Conservation (phyloP, 2,329 filamentous ascomycete species). For the Xylariaceae sp. region DNA sequence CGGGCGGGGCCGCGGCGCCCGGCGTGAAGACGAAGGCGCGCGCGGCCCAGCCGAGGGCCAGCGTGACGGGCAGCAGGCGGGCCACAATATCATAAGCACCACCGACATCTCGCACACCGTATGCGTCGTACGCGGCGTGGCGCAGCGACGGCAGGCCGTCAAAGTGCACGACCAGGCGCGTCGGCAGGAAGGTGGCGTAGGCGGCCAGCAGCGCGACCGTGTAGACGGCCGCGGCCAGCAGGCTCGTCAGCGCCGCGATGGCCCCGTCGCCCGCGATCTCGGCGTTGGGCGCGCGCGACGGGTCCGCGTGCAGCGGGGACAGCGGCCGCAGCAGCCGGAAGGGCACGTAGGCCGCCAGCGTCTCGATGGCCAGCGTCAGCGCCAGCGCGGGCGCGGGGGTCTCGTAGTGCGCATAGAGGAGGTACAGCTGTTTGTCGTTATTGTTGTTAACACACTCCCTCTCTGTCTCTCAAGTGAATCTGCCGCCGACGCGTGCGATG, state of each 20-base stretch:
- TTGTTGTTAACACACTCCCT: background rate
- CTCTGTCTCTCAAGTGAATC: too few relatives aligned
- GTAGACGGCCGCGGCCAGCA: conserved; percentile 68
- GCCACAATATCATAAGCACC: too few relatives aligned
- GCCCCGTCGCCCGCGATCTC: conserved; percentile 56
- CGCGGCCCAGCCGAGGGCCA: conserved; percentile 59
- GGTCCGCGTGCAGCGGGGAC: conserved; percentile 54
- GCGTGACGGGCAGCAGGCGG: conserved; percentile 53
- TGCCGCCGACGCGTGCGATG: too few relatives aligned
- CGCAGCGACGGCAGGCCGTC: conserved; percentile 61
- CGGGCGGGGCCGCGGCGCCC: conserved; percentile 48
- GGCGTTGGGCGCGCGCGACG: conserved; percentile 47
- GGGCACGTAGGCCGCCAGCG: conserved; percentile 61
- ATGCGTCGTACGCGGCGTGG: conserved; percentile 57
- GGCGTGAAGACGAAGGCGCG: conserved; percentile 73
- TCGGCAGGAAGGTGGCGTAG: conserved; percentile 63
- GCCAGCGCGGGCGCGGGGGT: conserved; percentile 55
- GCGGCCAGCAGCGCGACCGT: conserved; percentile 62
- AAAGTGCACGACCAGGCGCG: conserved; percentile 69
- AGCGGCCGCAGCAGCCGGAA: conserved; percentile 67
- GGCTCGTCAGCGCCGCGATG: conserved; percentile 56
- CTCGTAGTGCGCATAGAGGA: conserved; percentile 71
- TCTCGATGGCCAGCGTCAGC: conserved; percentile 58
- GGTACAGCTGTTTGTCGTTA: conserved; percentile 50
- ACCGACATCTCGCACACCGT: too few relatives aligned